phyloP scores from a whole-genome alignment of 352 stramenopile genomes.

The Pythium guiyangense region DNA sequence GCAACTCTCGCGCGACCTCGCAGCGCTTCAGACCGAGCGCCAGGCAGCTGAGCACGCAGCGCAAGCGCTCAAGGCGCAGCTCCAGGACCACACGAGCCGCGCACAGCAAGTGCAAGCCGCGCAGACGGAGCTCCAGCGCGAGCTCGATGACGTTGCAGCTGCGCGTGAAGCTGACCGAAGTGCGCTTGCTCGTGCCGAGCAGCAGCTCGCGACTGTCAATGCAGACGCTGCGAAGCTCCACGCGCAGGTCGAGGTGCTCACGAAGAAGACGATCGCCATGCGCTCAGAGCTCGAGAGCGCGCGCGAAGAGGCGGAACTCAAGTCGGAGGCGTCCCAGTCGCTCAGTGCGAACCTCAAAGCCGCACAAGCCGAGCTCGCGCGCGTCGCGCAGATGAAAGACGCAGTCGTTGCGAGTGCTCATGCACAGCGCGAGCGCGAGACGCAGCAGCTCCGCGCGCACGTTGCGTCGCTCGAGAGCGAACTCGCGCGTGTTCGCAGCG shows the following conservation, averaged over 20 bases:
- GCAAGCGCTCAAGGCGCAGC: constrained; percentile 11
- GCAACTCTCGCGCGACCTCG: constrained; percentile 19
- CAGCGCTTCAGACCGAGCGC: constrained; percentile 21
- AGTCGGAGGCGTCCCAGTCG: constrained; percentile 9
- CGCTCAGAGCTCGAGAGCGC: constrained; percentile 36
- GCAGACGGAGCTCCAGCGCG: constrained; percentile 32
- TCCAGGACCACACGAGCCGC: constrained; percentile 12
- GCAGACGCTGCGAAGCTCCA: constrained; percentile 31
- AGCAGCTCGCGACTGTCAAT: constrained; percentile 32
- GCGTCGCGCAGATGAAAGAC: constrained; percentile 9
- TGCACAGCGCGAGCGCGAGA: constrained; percentile 8
- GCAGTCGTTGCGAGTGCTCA: neutral
- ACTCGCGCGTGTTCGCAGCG: constrained; percentile 17
- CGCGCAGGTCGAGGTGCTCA: constrained; percentile 51
- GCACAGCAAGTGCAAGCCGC: constrained; percentile 24
- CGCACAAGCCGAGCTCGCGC: constrained; percentile 4
- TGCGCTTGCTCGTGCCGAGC: constrained; percentile 36
- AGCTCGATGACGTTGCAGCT: constrained; percentile 44
- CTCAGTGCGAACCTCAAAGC: constrained; percentile 13
- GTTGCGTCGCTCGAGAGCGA: constrained; percentile 18
- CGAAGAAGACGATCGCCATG: constrained; percentile 57
- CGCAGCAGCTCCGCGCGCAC: constrained; percentile 1
- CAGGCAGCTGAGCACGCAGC: constrained; percentile 25
- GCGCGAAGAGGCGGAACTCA: constrained; percentile 13
- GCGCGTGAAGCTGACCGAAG: constrained; percentile 36